A percentile compares a stretch with the other conserved stretches of the same genome.
These are phyloP conservation scores for Erythrophleum ivorense DNA, from an alignment of 331 rosid species.

Conservation along the genomic window DNA sequence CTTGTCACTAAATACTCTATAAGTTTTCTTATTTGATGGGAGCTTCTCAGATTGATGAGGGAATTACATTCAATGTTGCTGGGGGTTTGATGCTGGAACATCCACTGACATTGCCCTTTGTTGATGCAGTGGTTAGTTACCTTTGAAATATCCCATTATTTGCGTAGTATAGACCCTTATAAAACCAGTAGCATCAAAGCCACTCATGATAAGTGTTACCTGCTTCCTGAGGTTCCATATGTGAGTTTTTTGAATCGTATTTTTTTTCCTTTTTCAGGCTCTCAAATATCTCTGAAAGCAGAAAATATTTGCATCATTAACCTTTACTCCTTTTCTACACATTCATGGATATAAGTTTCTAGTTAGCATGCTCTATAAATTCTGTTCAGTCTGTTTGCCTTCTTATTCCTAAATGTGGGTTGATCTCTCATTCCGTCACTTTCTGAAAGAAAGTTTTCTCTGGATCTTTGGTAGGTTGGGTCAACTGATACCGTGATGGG, in stretches of 20 bases:
- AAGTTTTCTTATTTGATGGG: conserved; percentile 57
- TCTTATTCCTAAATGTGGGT: neutral
- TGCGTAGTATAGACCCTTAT: neutral
- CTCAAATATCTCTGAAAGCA: conserved; percentile 2
- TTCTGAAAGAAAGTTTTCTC: conserved; percentile 32
- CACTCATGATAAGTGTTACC: neutral
- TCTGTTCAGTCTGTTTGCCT: neutral
- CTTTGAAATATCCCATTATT: neutral
- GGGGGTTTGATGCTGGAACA: conserved; percentile 98
- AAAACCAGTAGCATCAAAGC: neutral
- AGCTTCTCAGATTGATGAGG: conserved; percentile 82
- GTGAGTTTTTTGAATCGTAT: neutral
- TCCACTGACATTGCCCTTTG: conserved; percentile 83
- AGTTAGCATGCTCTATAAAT: conserved; percentile 18
- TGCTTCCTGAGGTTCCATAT: neutral
- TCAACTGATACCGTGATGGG: conserved; percentile 91
- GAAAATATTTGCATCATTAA: conserved; percentile 13
- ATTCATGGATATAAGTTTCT: conserved; percentile 21
- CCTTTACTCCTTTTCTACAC: conserved; percentile 8
- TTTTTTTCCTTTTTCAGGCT: neutral
- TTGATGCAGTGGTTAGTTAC: conserved; percentile 85
- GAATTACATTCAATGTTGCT: conserved; percentile 72
- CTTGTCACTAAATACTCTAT: conserved; percentile 43
- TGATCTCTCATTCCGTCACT: neutral
- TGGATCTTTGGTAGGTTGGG: conserved; percentile 66